Evolutionary conservation across 352 stramenopile species (phyloP).

Genomic region (Globisporangium orthogonon): DNA sequence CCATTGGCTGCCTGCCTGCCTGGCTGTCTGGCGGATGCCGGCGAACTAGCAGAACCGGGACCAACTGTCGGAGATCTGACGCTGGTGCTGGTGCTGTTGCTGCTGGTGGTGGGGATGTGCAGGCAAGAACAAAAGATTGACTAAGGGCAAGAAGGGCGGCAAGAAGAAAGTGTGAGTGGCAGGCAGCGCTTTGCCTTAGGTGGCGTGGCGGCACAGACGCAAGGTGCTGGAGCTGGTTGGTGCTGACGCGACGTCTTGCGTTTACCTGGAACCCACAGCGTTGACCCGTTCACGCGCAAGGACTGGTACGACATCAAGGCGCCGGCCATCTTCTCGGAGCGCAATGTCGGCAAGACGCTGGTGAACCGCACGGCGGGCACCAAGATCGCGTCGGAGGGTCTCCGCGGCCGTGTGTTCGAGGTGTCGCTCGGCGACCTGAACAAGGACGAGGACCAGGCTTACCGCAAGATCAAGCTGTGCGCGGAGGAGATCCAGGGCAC

Average conservation of each 20-base stretch:
- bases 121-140: slow-evolving; percentile 91
- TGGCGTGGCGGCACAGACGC: too few relatives aligned
- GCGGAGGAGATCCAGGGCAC: slow-evolving; percentile 96
- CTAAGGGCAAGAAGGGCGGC: slow-evolving; percentile 89
- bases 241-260: not conserved
- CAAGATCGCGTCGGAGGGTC: slow-evolving; percentile 97
- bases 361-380: slow-evolving; percentile 96
- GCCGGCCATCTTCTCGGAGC: slow-evolving; percentile 96
- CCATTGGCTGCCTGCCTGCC: not conserved
- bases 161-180: slow-evolving; percentile 89
- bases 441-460: slow-evolving; percentile 96
- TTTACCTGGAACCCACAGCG: slow-evolving; percentile 26
- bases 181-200: too few relatives aligned
- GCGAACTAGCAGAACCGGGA: not conserved
- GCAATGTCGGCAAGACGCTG: slow-evolving; percentile 98
- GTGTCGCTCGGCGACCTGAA: slow-evolving; percentile 98
- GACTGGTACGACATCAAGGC: slow-evolving; percentile 97
- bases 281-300: slow-evolving; percentile 99
- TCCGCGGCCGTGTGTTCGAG: slow-evolving; percentile 99
- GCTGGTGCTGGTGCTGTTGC: not conserved
- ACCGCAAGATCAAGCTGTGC: slow-evolving; percentile 99
- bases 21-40: not conserved
- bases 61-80: not conserved
- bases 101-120: slow-evolving; percentile 9
- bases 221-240: not conserved